phyloP scores from a whole-genome alignment of 2,329 filamentous ascomycete species.

The Fusarium nodosum region DNA sequence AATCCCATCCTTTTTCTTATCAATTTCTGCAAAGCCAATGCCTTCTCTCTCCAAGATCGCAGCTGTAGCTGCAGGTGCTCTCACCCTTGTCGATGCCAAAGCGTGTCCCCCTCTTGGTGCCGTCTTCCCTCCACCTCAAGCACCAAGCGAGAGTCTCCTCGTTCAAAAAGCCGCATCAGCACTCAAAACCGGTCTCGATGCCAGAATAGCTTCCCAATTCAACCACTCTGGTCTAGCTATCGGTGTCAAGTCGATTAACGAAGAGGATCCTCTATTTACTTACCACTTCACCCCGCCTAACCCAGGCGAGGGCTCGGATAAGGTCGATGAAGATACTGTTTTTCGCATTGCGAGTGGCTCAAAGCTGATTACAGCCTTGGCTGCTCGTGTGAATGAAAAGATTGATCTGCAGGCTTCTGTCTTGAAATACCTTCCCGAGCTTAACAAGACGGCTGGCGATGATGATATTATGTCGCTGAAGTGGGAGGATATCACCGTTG shows the following conservation, averaged over 20 bases:
- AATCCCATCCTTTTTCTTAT: not conserved
- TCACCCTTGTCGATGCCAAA: constrained; percentile 50
- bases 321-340: constrained; percentile 53
- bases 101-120: constrained; percentile 60
- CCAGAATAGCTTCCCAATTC: constrained; percentile 45
- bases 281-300: constrained; percentile 58
- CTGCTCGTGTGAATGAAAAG: constrained; percentile 49
- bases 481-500: constrained; percentile 64
- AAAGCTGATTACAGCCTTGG: constrained; percentile 54
- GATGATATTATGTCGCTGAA: constrained; percentile 54
- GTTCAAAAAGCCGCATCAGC: constrained; percentile 49
- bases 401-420: constrained; percentile 59
- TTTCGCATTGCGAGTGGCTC: constrained; percentile 55
- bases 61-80: constrained; percentile 26
- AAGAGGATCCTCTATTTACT: constrained; percentile 55
- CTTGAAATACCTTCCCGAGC: constrained; percentile 60
- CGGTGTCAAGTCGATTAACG: constrained; percentile 59
- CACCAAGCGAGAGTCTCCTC: constrained; percentile 50
- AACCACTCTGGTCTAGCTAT: constrained; percentile 56
- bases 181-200: constrained; percentile 48
- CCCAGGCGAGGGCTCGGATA: constrained; percentile 43
- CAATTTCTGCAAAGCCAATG: constrained; percentile 2
- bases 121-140: constrained; percentile 56
- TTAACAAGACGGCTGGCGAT: constrained; percentile 44
- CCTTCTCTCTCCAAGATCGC: constrained; percentile 38